Conservation (phyloP, 768 basidiomycete genomes). For the Daedaleopsis sinensis region DNA sequence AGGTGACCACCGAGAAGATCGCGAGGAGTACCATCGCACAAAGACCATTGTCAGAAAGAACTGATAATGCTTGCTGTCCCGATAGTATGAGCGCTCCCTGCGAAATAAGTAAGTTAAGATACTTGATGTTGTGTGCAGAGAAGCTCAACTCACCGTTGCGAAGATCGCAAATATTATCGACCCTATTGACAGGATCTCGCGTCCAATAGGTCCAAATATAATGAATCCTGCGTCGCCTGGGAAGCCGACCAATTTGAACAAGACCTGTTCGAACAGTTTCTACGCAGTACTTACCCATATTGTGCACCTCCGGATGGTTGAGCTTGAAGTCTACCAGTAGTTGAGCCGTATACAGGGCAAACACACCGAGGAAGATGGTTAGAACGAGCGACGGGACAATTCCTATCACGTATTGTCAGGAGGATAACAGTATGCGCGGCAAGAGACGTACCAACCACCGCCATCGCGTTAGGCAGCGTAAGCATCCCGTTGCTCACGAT, state of each 20-base stretch:
- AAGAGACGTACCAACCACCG: constrained; percentile 46
- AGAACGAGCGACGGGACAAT: constrained; percentile 54
- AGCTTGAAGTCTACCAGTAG: constrained; percentile 59
- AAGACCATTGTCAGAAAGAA: constrained; percentile 49
- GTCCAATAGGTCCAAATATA: constrained; percentile 48
- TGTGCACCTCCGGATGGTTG: constrained; percentile 56
- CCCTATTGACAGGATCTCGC: constrained; percentile 48
- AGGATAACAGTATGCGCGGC: not conserved
- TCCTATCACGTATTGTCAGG: constrained; percentile 32
- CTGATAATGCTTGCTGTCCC: constrained; percentile 54
- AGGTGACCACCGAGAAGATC: constrained; percentile 48
- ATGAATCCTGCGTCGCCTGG: constrained; percentile 55
- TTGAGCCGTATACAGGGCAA: constrained; percentile 55
- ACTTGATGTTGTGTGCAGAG: too few relatives aligned
- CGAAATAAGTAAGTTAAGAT: not conserved
- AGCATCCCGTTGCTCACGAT: constrained; percentile 61
- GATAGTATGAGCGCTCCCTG: constrained; percentile 53
- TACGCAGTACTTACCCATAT: constrained; percentile 42
- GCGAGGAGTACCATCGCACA: constrained; percentile 48
- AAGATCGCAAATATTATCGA: constrained; percentile 57
- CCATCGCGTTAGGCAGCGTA: constrained; percentile 53
- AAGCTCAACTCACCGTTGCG: constrained; percentile 19
- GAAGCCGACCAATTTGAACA: not conserved
- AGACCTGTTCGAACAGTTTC: not conserved
- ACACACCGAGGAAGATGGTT: constrained; percentile 54